Conservation (phyloP, 495 filamentous ascomycete genomes). For the Xylaria grammica region DNA sequence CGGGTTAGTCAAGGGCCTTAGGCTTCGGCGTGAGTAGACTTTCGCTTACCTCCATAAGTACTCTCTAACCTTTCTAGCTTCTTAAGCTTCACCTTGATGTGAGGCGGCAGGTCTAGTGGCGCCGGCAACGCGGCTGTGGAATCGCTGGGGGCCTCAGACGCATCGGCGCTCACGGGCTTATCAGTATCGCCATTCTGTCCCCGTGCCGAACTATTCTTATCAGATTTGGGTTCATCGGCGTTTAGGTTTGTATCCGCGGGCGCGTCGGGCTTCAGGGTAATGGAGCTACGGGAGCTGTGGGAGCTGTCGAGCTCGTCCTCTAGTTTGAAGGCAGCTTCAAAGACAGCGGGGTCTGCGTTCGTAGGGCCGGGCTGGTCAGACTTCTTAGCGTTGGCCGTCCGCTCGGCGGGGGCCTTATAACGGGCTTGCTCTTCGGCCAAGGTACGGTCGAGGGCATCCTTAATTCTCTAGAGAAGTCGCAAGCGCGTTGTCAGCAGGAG, state of each 20-base stretch:
- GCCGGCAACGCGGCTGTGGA: too few species aligned
- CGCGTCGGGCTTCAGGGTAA: conserved; percentile 55
- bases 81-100: conserved; percentile 71
- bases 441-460: conserved; percentile 81
- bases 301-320: conserved; percentile 75
- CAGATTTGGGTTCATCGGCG: conserved; percentile 32
- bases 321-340: conserved; percentile 80
- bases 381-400: conserved; percentile 59
- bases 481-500: background rate
- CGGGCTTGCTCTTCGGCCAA: conserved; percentile 91
- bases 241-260: conserved; percentile 33
- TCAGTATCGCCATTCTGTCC: conserved; percentile 40
- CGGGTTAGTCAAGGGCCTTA: background rate
- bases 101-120: conserved; percentile 78
- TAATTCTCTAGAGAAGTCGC: conserved; percentile 66
- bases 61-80: conserved; percentile 87
- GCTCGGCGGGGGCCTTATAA: conserved; percentile 55
- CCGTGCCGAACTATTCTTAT: conserved; percentile 30
- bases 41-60: conserved; percentile 76
- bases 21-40: background rate
- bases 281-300: conserved; percentile 56
- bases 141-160: conserved; percentile 22
- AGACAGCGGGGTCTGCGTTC: conserved; percentile 79
- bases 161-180: conserved; percentile 19
- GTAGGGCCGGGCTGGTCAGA: conserved; percentile 45